phyloP scores from a whole-genome alignment of 129 eudicot species.

The Centaurea solstitialis region DNA sequence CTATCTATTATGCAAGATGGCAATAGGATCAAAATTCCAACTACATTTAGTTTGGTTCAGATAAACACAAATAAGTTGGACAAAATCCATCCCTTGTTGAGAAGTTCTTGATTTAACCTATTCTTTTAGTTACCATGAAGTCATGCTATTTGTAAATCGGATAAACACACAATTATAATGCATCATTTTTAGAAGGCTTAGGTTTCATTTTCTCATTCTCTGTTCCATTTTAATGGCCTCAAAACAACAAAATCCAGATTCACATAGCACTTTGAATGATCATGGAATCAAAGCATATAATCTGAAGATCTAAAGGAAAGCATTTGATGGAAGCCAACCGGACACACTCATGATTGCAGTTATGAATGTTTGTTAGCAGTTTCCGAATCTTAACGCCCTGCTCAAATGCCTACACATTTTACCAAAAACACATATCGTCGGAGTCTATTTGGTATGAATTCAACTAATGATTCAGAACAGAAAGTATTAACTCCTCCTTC shows the following conservation, averaged over 20 bases:
- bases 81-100: background rate
- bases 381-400: conserved; percentile 50
- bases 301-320: background rate
- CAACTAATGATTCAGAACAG: conserved; percentile 4
- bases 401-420: conserved; percentile 57
- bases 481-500: background rate
- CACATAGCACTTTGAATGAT: background rate
- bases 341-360: conserved; percentile 69
- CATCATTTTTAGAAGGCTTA: background rate
- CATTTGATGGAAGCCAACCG: conserved; percentile 19
- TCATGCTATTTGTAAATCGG: background rate
- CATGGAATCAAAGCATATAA: background rate
- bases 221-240: background rate
- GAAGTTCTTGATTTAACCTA: background rate
- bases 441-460: conserved; percentile 6
- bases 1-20: background rate
- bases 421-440: background rate
- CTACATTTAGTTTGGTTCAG: background rate
- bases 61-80: background rate
- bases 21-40: background rate
- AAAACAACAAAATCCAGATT: background rate
- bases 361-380: conserved; percentile 47
- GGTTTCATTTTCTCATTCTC: background rate
- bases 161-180: background rate
- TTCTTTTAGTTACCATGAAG: background rate